Evolutionary conservation across 768 basidiomycete genomes (phyloP).

Genomic region (Lactifluus rugatus): DNA sequence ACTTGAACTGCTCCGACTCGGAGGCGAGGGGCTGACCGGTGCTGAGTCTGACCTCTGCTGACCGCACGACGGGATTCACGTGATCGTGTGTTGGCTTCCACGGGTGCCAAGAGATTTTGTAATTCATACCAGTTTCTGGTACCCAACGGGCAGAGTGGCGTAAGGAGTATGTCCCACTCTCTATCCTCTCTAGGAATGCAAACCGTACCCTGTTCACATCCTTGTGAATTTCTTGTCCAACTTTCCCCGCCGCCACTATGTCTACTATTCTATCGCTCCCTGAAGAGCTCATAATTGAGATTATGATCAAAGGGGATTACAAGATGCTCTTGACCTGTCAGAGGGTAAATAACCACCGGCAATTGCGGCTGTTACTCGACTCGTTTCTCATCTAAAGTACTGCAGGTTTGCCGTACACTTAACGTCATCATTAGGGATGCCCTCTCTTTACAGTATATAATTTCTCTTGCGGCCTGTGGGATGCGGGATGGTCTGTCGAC

Average conservation of each 20-base stretch:
- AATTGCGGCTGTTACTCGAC: background rate
- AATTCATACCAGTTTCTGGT: too few species aligned
- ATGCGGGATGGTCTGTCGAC: slow-evolving; percentile 8
- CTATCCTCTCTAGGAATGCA: slow-evolving; percentile 4
- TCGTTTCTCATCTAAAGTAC: background rate
- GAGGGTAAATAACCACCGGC: background rate
- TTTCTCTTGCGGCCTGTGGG: slow-evolving; percentile 6
- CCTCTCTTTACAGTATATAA: slow-evolving; percentile 8
- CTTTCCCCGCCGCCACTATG: background rate
- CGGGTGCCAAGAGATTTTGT: too few species aligned
- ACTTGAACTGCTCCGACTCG: too few species aligned
- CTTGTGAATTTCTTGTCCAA: background rate
- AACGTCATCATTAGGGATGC: slow-evolving; percentile 6
- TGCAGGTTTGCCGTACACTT: slow-evolving; percentile 8
- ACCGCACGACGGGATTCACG: too few species aligned
- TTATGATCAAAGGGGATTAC: slow-evolving; percentile 4
- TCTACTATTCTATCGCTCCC: slow-evolving; percentile 10
- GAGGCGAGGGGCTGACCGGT: too few species aligned
- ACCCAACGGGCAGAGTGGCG: too few species aligned
- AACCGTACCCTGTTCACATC: background rate
- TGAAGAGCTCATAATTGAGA: slow-evolving; percentile 10
- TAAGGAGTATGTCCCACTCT: too few species aligned
- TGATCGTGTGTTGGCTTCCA: too few species aligned
- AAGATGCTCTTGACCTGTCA: slow-evolving; percentile 5
- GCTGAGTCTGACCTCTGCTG: too few species aligned